Percentiles rank a stretch among this genome's conserved stretches.
These are phyloP conservation scores for Ceratobasidium sp. DNA, from an alignment of 1,284 basidiomycete species.

Conservation along the genomic window DNA sequence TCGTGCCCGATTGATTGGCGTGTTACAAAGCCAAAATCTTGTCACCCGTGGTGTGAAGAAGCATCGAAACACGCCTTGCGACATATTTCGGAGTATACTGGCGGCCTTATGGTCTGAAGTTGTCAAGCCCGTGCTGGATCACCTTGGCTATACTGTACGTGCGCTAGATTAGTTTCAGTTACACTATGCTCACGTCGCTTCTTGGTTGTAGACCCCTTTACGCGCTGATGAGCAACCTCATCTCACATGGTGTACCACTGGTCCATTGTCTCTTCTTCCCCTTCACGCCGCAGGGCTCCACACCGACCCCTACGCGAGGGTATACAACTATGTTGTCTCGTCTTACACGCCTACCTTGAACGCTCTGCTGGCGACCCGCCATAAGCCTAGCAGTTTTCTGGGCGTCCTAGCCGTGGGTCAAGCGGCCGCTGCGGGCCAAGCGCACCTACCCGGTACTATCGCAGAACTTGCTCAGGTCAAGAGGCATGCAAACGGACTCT, in stretches of 20 bases:
- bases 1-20: not conserved
- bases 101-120: not conserved
- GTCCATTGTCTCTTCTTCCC: not conserved
- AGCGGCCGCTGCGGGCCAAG: not conserved
- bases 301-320: too few relatives aligned
- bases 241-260: constrained; percentile 9
- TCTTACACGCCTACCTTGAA: constrained; percentile 6
- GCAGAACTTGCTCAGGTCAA: not conserved
- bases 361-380: not conserved
- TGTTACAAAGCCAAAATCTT: not conserved
- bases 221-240: not conserved
- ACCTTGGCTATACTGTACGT: not conserved
- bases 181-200: not conserved
- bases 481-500: not conserved
- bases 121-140: constrained; percentile 2
- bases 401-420: constrained; percentile 5
- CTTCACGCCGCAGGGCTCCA: constrained; percentile 10
- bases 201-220: not conserved
- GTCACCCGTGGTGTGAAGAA: not conserved
- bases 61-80: not conserved
- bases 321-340: not conserved
- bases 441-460: not conserved
- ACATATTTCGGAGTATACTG: not conserved
- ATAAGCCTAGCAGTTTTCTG: not conserved
- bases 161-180: not conserved